Percentiles rank a stretch among this genome's conserved stretches.
Evolutionary conservation across 495 filamentous ascomycete species (phyloP).

Genomic region (Elaphomyces granulatus): DNA sequence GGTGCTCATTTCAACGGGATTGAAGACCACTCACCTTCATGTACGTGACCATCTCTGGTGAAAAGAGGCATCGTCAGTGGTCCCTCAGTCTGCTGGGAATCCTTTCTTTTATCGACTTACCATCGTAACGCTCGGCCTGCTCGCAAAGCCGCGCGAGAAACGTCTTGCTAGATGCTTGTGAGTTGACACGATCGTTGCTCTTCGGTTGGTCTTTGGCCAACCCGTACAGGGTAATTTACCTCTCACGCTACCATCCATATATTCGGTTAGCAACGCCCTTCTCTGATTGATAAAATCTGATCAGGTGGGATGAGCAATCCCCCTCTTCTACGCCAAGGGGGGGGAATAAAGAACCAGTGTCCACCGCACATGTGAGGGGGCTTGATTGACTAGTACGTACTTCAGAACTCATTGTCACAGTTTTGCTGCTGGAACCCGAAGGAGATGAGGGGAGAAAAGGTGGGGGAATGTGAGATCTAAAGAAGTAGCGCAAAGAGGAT

Average conservation of each 20-base stretch:
- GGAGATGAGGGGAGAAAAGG: no score
- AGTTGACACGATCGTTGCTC: constrained; percentile 18
- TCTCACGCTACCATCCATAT: constrained; percentile 52
- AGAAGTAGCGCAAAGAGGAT: no score
- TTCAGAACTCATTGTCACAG: constrained; percentile 58
- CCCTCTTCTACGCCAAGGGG: not conserved
- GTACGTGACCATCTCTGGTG: constrained; percentile 90
- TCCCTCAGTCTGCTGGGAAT: not conserved
- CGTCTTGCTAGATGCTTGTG: constrained; percentile 69
- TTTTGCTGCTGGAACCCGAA: no score
- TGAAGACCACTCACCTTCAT: constrained; percentile 70
- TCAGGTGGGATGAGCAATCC: not conserved
- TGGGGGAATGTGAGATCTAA: no score
- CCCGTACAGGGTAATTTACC: constrained; percentile 37
- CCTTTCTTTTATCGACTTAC: constrained; percentile 32
- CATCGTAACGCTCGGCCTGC: constrained; percentile 99
- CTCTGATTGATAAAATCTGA: not conserved
- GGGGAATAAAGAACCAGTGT: not conserved
- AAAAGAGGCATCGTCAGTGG: constrained; percentile 17
- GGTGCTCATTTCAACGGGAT: constrained; percentile 9
- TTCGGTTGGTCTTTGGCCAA: constrained; percentile 6
- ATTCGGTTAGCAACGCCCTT: constrained; percentile 2
- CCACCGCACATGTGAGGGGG: not conserved
- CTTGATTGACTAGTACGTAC: constrained; percentile 34
- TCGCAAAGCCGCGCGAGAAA: constrained; percentile 99